These are phyloP conservation scores for Psilocybe mexicana DNA, from an alignment of 1,284 basidiomycete genomes.

Conservation along the genomic window DNA sequence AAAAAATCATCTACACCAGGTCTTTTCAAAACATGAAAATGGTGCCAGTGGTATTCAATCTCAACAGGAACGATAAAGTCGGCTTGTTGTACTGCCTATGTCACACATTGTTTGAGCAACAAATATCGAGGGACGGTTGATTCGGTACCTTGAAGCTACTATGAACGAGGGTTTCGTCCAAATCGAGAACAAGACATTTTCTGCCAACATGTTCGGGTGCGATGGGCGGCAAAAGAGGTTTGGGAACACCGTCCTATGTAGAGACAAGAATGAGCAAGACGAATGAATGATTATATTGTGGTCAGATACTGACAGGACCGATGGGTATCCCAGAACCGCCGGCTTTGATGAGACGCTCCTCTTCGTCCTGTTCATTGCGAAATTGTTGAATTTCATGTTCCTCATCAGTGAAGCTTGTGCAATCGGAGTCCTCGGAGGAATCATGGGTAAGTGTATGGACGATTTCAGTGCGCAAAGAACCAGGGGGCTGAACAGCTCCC, in stretches of 20 bases:
- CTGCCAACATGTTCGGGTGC: slow-evolving; percentile 73
- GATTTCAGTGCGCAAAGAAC: slow-evolving; percentile 34
- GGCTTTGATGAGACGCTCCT: slow-evolving; percentile 48
- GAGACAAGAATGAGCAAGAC: not conserved
- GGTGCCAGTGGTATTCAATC: slow-evolving; percentile 97
- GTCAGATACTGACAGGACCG: slow-evolving; percentile 41
- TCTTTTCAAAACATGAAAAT: slow-evolving; percentile 98
- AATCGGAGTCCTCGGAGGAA: slow-evolving; percentile 42
- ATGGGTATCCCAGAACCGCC: slow-evolving; percentile 55
- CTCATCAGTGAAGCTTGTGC: slow-evolving; percentile 46
- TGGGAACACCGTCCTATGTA: slow-evolving; percentile 77
- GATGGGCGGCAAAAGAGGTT: slow-evolving; percentile 84
- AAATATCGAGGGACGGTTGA: not conserved
- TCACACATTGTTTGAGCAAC: slow-evolving; percentile 16
- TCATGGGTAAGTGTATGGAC: slow-evolving; percentile 30
- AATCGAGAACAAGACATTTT: slow-evolving; percentile 92
- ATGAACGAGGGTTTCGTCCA: slow-evolving; percentile 96
- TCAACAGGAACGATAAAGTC: slow-evolving; percentile 99
- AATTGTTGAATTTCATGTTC: slow-evolving; percentile 38
- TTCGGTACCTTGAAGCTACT: slow-evolving; percentile 82
- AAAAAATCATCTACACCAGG: slow-evolving; percentile 97
- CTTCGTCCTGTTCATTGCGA: slow-evolving; percentile 46
- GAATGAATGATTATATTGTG: not conserved
- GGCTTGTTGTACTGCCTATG: slow-evolving; percentile 90
- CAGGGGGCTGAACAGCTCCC: slow-evolving; percentile 46